Conservation (phyloP, 2,329 filamentous ascomycete species). For the Colletotrichum limetticola region DNA sequence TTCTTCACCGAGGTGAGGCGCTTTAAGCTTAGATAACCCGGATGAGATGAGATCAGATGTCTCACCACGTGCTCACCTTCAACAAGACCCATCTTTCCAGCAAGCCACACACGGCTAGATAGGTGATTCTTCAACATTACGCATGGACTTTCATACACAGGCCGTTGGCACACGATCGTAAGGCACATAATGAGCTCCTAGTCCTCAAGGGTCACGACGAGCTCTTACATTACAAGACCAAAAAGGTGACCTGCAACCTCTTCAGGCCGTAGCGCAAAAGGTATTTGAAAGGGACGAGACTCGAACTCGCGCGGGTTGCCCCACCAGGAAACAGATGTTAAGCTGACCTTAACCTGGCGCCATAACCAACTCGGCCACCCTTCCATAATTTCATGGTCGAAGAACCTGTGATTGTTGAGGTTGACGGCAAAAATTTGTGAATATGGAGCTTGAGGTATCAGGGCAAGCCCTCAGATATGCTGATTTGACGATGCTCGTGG, state of each 20-base stretch:
- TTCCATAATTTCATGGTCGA: not conserved
- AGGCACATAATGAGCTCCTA: not conserved
- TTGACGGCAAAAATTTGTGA: rapidly evolving
- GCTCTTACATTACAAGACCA: too few species aligned
- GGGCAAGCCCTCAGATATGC: not conserved
- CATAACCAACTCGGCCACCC: slow-evolving; percentile 20
- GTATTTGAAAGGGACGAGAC: slow-evolving; percentile 1
- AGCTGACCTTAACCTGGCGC: slow-evolving; percentile 17
- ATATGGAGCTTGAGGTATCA: not conserved
- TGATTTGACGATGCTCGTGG: not conserved
- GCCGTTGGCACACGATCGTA: not conserved
- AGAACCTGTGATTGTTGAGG: not conserved
- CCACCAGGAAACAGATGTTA: slow-evolving; percentile 20
- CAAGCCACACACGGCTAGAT: not conserved
- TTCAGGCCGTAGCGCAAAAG: not conserved
- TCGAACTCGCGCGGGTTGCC: slow-evolving; percentile 16
- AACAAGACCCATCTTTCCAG: not conserved
- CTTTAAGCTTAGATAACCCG: not conserved
- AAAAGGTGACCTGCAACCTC: not conserved
- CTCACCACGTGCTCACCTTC: not conserved
- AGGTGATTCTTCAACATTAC: not conserved
- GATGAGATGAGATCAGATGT: not conserved
- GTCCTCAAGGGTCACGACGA: not conserved
- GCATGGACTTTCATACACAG: not conserved
- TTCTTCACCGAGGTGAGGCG: not conserved